A percentile compares a stretch with the other conserved stretches of the same genome.
Evolutionary conservation across 768 basidiomycete genomes (phyloP).

Genomic region (Suillus bovinus): DNA sequence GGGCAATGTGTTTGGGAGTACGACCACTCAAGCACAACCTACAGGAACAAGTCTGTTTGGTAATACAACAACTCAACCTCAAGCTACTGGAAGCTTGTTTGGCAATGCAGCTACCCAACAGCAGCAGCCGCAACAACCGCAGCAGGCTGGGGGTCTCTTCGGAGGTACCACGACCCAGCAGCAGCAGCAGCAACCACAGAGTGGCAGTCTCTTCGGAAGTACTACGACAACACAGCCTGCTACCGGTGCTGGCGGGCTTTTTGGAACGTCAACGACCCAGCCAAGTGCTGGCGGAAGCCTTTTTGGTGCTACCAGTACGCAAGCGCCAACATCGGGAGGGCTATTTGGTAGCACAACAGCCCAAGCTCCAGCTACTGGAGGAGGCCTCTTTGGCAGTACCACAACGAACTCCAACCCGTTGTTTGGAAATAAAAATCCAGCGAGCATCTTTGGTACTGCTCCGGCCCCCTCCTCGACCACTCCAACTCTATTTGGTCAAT

Average conservation of each 20-base stretch:
- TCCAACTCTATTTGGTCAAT: constrained; percentile 35
- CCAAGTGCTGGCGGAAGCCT: constrained; percentile 12
- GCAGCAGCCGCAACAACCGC: constrained; percentile 12
- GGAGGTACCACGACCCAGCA: constrained; percentile 13
- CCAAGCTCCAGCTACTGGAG: constrained; percentile 19
- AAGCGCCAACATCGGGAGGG: constrained; percentile 21
- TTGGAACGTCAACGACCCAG: constrained; percentile 14
- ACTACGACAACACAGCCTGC: constrained; percentile 15
- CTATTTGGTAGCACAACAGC: constrained; percentile 30
- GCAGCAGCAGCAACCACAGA: constrained; percentile 22
- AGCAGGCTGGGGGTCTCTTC: constrained; percentile 27
- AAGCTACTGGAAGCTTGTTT: constrained; percentile 16
- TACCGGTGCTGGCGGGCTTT: constrained; percentile 22
- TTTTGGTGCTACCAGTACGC: constrained; percentile 20
- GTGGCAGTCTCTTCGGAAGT: constrained; percentile 27
- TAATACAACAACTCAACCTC: constrained; percentile 6
- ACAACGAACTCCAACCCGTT: constrained; percentile 28
- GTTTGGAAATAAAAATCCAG: constrained; percentile 37
- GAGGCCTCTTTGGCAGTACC: constrained; percentile 29
- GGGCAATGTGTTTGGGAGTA: constrained; percentile 21
- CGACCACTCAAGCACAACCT: constrained; percentile 10
- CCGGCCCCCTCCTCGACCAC: constrained; percentile 18
- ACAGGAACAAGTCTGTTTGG: constrained; percentile 19
- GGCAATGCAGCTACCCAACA: constrained; percentile 26
- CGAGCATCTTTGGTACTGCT: constrained; percentile 26